Conservation (phyloP, 2,329 filamentous ascomycete genomes). For the Pseudogymnoascus pannorum region DNA sequence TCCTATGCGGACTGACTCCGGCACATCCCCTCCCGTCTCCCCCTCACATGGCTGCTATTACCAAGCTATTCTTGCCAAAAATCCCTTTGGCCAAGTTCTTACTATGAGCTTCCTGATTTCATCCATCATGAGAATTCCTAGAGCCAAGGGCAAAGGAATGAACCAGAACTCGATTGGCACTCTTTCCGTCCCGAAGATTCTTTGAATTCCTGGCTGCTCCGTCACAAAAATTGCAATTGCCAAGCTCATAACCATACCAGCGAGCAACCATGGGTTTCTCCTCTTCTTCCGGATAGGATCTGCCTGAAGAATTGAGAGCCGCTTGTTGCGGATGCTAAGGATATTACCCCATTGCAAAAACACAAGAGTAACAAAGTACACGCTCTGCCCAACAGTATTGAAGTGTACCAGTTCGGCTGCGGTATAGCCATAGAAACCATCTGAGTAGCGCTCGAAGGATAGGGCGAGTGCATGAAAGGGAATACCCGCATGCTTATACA, state of each 20-base stretch:
- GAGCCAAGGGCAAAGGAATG: constrained; percentile 42
- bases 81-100: constrained; percentile 37
- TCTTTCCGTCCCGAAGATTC: constrained; percentile 40
- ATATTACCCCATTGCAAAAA: constrained; percentile 49
- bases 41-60: constrained; percentile 20
- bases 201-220: constrained; percentile 42
- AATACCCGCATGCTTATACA: constrained; percentile 41
- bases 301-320: constrained; percentile 44
- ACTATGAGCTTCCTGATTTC: constrained; percentile 46
- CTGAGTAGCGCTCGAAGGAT: constrained; percentile 40
- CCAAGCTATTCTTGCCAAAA: constrained; percentile 43
- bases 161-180: constrained; percentile 47
- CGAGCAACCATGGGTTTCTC: constrained; percentile 43
- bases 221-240: constrained; percentile 47
- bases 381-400: constrained; percentile 42
- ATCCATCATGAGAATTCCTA: constrained; percentile 45
- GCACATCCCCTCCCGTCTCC: no score
- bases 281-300: constrained; percentile 40
- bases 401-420: constrained; percentile 38
- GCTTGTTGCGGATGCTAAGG: constrained; percentile 41
- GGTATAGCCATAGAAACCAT: constrained; percentile 43
- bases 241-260: constrained; percentile 40
- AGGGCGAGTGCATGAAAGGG: constrained; percentile 42
- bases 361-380: constrained; percentile 49
- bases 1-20: neutral